Evolutionary conservation across 257 asterid genomes (phyloP), one percentile per base, ranked within the genome.

Genomic region (Leonotis leonurus): DNA sequence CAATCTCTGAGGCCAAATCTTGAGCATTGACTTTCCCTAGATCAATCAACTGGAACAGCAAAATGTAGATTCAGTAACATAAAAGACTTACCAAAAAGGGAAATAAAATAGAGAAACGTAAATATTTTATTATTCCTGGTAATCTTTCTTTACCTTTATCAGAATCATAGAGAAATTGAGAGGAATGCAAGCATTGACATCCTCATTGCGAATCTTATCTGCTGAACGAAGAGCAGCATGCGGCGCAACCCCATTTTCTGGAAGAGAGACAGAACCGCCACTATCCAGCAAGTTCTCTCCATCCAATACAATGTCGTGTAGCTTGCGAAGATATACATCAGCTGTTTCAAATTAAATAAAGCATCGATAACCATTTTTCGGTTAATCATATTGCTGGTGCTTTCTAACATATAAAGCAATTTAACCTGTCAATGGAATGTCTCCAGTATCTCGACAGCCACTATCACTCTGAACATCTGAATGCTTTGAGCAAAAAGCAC

Each of bases 401-500:
- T 45, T 68, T 64, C 63, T 53, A 65, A 51, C 50, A 37, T 36
- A 70, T 24, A 78, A 66, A 68, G 69, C 78, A 76, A 75, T 76
- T 72, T 78, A 61, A 70, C 80, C 81, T 45, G 90, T 67, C 49
- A 61, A 62, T 14, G 81, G 71, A 56, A 44, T n/a, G 45, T 70
- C 81, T 35, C 75, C 83, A 46, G 63, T 49, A 44, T 81, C 78
- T 61, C 76, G 86, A 73, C 70, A 54, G 63, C 77, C 73, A 70
- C 62, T 64, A 22, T 65, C 80, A 64, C 58, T 62, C 68, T 77
- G 85, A 70, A 74, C 79, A 63, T 78, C 94, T 8, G 99, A 93
- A 80, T 93, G 99, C 63, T 89, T 93, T 20, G 83, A 77, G 83
- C 99, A 93, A 77, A 87, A 93, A 39, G 97, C 97, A 55, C 92